Percentiles rank a stretch among this genome's conserved stretches.
These are phyloP conservation scores for Vitellaria paradoxa DNA, from an alignment of 179 eudicot species.

Conservation along the genomic window DNA sequence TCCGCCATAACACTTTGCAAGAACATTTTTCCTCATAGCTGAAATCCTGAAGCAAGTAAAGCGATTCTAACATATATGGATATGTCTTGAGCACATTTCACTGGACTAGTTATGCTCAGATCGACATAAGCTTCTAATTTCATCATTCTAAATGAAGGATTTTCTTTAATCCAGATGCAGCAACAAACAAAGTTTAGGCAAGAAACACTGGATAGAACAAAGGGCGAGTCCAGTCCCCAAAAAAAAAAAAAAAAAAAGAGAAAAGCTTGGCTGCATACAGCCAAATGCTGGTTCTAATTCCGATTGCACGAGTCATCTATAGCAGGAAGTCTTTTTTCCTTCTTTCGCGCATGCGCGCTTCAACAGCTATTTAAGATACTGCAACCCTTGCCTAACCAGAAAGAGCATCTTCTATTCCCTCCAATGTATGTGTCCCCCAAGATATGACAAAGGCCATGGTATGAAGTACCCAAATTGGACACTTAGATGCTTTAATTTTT, in stretches of 20 bases:
- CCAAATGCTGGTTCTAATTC: too few relatives aligned
- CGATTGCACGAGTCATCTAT: background rate
- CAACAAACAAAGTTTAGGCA: conserved; percentile 4
- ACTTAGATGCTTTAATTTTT: too few relatives aligned
- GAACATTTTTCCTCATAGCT: conserved; percentile 94
- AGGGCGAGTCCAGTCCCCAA: conserved; percentile 3
- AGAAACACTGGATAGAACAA: background rate
- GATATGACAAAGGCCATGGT: too few relatives aligned
- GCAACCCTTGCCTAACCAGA: background rate
- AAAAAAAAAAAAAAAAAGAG: too few relatives aligned
- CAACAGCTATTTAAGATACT: background rate
- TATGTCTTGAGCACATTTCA: background rate
- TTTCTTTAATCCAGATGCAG: background rate
- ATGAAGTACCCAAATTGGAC: too few relatives aligned
- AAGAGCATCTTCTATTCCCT: too few relatives aligned
- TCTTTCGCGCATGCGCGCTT: too few relatives aligned
- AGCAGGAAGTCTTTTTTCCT: background rate
- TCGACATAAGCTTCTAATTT: conserved; percentile 2
- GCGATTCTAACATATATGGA: background rate
- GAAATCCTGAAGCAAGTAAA: conserved; percentile 52
- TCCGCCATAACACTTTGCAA: conserved; percentile 95
- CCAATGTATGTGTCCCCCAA: too few relatives aligned
- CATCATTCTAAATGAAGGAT: background rate
- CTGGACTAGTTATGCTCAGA: background rate
- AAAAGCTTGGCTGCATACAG: background rate